These are phyloP conservation scores for Brassica rapa DNA, from an alignment of 345 rosid genomes.

Conservation along the genomic window DNA sequence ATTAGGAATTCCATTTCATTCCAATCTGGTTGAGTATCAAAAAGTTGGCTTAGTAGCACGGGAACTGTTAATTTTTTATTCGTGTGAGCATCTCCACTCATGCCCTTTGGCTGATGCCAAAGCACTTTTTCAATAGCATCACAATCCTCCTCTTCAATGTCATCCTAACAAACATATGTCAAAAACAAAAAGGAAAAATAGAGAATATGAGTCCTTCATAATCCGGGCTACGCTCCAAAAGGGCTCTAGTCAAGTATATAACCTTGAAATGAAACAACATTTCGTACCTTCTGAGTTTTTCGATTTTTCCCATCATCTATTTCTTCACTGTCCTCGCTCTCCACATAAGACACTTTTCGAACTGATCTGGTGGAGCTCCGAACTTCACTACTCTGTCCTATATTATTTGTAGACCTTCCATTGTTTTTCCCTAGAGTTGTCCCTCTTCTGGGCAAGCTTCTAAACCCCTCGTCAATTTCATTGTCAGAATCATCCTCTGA, in stretches of 20 bases:
- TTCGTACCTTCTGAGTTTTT: slow-evolving; percentile 70
- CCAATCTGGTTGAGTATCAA: slow-evolving; percentile 84
- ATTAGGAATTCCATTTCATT: slow-evolving; percentile 87
- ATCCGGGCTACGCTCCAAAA: slow-evolving; percentile 2
- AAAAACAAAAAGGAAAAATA: slow-evolving; percentile 4
- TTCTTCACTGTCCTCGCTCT: slow-evolving; percentile 99
- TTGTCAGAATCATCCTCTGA: slow-evolving; percentile 73
- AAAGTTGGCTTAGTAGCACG: slow-evolving; percentile 65
- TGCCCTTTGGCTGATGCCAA: slow-evolving; percentile 95
- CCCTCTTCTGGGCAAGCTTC: slow-evolving; percentile 63
- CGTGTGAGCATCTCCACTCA: slow-evolving; percentile 67
- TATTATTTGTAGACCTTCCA: slow-evolving; percentile 50
- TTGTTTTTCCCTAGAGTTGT: slow-evolving; percentile 59
- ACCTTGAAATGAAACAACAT: slow-evolving; percentile 20
- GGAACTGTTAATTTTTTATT: slow-evolving; percentile 73
- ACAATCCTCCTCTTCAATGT: slow-evolving; percentile 91
- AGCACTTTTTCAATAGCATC: slow-evolving; percentile 93
- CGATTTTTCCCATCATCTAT: slow-evolving; percentile 78
- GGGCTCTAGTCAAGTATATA: slow-evolving; percentile 15
- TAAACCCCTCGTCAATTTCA: slow-evolving; percentile 64
- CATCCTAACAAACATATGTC: slow-evolving; percentile 62
- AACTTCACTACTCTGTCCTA: slow-evolving; percentile 69
- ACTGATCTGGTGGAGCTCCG: slow-evolving; percentile 89
- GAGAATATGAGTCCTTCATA: neutral
- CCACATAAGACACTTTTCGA: slow-evolving; percentile 97